Conservation (phyloP, 1,284 basidiomycete species). For the Porogramme epimiltina region DNA sequence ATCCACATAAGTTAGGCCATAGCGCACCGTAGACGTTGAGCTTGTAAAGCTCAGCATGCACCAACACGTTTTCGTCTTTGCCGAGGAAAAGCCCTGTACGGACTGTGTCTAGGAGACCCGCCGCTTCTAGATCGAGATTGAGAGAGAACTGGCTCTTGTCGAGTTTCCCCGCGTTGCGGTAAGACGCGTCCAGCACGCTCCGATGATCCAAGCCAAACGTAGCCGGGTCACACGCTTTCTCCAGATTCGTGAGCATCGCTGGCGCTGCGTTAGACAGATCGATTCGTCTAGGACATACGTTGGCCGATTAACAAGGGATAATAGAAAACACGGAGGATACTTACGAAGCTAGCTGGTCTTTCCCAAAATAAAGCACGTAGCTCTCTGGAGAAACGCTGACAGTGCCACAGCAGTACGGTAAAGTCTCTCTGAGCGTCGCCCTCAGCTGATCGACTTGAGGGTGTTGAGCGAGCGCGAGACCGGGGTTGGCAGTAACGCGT, state of each 20-base stretch:
- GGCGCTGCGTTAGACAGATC: slow-evolving; percentile 3
- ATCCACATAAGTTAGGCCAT: background rate
- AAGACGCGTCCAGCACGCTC: slow-evolving; percentile 26
- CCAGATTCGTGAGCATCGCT: slow-evolving; percentile 9
- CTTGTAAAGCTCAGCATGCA: slow-evolving; percentile 28
- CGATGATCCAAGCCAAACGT: slow-evolving; percentile 26
- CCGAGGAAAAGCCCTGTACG: slow-evolving; percentile 16
- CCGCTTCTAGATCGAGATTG: slow-evolving; percentile 16
- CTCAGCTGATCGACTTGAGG: slow-evolving; percentile 2
- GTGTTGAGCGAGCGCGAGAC: slow-evolving; percentile 3
- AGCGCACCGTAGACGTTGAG: slow-evolving; percentile 31
- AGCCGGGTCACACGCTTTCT: slow-evolving; percentile 23
- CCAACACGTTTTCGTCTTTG: background rate
- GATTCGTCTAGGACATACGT: slow-evolving; percentile 10
- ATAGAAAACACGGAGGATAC: background rate
- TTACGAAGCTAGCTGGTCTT: slow-evolving; percentile 3
- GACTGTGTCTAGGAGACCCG: slow-evolving; percentile 16
- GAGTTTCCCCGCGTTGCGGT: slow-evolving; percentile 29
- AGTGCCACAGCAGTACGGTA: slow-evolving; percentile 11
- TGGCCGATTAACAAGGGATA: background rate
- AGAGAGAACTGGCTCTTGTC: slow-evolving; percentile 21
- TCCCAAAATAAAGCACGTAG: slow-evolving; percentile 12
- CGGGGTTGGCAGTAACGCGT: slow-evolving; percentile 4
- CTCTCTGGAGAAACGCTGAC: background rate
- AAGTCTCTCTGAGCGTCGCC: background rate